Percentiles rank a stretch among this genome's conserved stretches.
Evolutionary conservation across 805 yeast species (phyloP).

Genomic region (Kodamaea neixiangensis): DNA sequence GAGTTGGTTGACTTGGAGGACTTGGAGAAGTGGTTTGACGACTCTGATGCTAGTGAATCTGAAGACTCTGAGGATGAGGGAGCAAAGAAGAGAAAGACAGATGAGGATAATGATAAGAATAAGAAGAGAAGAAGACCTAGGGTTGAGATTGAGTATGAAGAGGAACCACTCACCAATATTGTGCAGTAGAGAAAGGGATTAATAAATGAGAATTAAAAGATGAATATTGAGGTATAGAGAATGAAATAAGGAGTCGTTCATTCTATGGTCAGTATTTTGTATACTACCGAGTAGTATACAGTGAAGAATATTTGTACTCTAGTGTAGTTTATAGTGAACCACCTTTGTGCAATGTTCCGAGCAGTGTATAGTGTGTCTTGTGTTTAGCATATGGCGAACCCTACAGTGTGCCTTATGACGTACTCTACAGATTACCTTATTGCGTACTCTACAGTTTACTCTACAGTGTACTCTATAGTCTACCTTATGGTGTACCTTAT

Average conservation of each 20-base stretch:
- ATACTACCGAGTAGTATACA: too few species aligned
- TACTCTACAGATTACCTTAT: too few species aligned
- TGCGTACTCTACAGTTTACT: too few species aligned
- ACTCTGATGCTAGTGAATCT: slow-evolving; percentile 36
- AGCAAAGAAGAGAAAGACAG: slow-evolving; percentile 28
- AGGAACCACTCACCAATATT: slow-evolving; percentile 38
- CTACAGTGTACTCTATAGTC: too few species aligned
- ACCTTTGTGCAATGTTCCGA: too few species aligned
- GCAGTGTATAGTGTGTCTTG: too few species aligned
- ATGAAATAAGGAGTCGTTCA: background rate
- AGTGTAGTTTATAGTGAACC: too few species aligned
- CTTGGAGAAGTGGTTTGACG: slow-evolving; percentile 80
- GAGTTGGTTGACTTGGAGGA: slow-evolving; percentile 93
- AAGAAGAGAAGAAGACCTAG: slow-evolving; percentile 65
- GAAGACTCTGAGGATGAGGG: slow-evolving; percentile 30
- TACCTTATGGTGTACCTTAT: too few species aligned
- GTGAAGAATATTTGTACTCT: too few species aligned
- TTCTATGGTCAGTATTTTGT: background rate
- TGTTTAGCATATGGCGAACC: too few species aligned
- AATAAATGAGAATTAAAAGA: background rate
- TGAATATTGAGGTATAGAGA: background rate
- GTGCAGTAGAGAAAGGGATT: slow-evolving; percentile 16
- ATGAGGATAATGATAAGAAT: slow-evolving; percentile 37
- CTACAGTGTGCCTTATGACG: too few species aligned
- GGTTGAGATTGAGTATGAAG: slow-evolving; percentile 83